Base-by-base conservation (phyloP, 2,329 filamentous ascomycete genomes). In the Amylocarpus encephaloides region DNA sequence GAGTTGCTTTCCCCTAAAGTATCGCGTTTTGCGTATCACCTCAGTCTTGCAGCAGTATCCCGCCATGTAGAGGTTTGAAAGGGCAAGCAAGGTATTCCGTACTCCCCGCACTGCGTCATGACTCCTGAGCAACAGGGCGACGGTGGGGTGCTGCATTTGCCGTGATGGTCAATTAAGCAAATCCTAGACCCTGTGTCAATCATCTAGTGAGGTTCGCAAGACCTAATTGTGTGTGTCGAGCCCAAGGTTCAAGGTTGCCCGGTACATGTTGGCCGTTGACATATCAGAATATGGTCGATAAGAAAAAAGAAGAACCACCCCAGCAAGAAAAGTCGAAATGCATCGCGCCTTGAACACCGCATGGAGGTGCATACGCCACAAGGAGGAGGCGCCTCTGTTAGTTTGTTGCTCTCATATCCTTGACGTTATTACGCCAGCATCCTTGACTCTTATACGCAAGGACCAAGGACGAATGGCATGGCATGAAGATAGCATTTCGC, bases 181-280 rank as follows among this genome's bases (percentile, higher is more conserved):
- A 32, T 36, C 43, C 43, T 35, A 18, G 43, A 34, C 30, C 43
- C 43, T 45, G 43, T 36, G 43, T 45, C 32, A 45, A 45, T 45
- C 43, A 45, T 45, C 33, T 16, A 43, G 29, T n/a, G 15, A 32
- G 11, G 26, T 26, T 45, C 18, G n/a, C 35, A 19, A 15, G 15
- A 22, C 43, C 15, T 34, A 12, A 19, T 13, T 32, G 15, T 18
- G 22, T 18, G 22, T 32, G n/a, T 16, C 10, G 33, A 16, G 10
- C 18, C 26, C 43, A 45, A 13, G 11, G 18, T 9, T 15, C n/a
- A 15, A 22, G 30, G n/a, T 32, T 13, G 19, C 32, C 32, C n/a
- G 29, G 12, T 12, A n/a, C 43, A 26, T 26, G 7, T 26, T 26
- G 22, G 4, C 22, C 32, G 13, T 18, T 9, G 12, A 15, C 4